Base-by-base conservation (phyloP, 306 rosid species). In the Quercus berberidifolia region DNA sequence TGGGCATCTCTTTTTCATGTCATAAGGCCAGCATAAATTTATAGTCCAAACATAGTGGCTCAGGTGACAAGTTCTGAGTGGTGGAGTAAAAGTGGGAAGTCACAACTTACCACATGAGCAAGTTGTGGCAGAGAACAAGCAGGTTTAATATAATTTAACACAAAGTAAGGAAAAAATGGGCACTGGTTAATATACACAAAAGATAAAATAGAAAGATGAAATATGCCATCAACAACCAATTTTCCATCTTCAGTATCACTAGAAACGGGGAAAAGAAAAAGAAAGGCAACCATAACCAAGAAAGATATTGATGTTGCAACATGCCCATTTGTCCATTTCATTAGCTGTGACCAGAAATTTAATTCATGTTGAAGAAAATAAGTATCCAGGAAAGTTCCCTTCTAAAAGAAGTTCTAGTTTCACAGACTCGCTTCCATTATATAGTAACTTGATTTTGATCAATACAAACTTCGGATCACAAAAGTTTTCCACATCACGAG, bases 101-200 rank as follows among this genome's bases (percentile, higher is more conserved):
- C 8, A 33, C 2, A 35, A 35, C 41, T 5, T 35, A 0, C 7
- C 41, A 35, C 0, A 7, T 33, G 38, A 33, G 2, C 2, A 35
- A 35, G 41, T 35, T 33, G 7, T 33, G 38, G 92, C 82, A 86
- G 72, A 69, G 74, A 88, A 82, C 49, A 79, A 70, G 82, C 33
- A 79, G 59, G 71, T 79, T 14, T 70, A 67, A 55, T 38, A 75
- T 49, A 80, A 80, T 77, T 75, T 17, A 30, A 58, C 25, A 56
- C 1, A 72, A 59, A 73, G 23, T 41, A 38, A 73, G 75, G 82
- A 79, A n/a, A 56, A 54, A 59, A 63, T 26, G 51, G 68, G 19
- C 9, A 57, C 71, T 19, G 49, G 46, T 30, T 52, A 11, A 58
- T 68, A 73, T 55, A 69, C 49, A 35, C 3, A 23, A 78, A 55